Base-by-base conservation (phyloP, 1,284 basidiomycete genomes). In the Malassezia sp. region DNA sequence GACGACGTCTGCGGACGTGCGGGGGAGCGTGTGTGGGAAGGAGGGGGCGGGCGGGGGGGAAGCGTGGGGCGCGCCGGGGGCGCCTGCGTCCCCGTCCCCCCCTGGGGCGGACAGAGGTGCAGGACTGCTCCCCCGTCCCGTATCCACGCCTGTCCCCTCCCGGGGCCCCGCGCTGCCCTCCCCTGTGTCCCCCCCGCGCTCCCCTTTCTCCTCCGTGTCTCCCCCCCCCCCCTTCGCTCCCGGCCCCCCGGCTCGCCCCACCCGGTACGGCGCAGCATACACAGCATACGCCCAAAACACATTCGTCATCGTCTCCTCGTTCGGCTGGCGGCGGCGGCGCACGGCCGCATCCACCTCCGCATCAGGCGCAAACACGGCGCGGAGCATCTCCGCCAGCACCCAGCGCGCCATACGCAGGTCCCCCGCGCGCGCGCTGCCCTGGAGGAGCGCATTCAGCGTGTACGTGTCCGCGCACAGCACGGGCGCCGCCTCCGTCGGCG, bases 241-340 rank as follows among this genome's bases (percentile, higher is more conserved):
- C n/a, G n/a, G n/a, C n/a, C n/a, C n/a, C n/a, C n/a, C n/a, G n/a
- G n/a, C n/a, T n/a, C n/a, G n/a, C 8, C 7, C 12, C 23, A 27
- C 37, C 2, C 18, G 27, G 18, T 36, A 5, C 5, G 65, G 56
- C 1, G 84, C 80, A 36, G 74, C 75, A 72, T 85, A 91, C 1
- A 82, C 73, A 0, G 87, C 81, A 72, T 96, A 96, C 1, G 85
- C 77, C 72, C 88, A 82, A 70, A 96, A 88, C 7, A 95, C 72
- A 59, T 85, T 81, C 55, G 78, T 76, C 78, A 96, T 79, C 21
- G 84, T 76, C 58, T 82, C 78, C 45, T 83, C 81, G 54, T 84
- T 77, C 11, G 88, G 77, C 29, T 67, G 66, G 39, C 54, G 49
- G 5, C 21, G 10, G 26, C 52, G 22, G 11, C n/a, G 24, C 26